phyloP scores from a whole-genome alignment of 2,329 filamentous ascomycete species.

The Xylariaceae sp. region DNA sequence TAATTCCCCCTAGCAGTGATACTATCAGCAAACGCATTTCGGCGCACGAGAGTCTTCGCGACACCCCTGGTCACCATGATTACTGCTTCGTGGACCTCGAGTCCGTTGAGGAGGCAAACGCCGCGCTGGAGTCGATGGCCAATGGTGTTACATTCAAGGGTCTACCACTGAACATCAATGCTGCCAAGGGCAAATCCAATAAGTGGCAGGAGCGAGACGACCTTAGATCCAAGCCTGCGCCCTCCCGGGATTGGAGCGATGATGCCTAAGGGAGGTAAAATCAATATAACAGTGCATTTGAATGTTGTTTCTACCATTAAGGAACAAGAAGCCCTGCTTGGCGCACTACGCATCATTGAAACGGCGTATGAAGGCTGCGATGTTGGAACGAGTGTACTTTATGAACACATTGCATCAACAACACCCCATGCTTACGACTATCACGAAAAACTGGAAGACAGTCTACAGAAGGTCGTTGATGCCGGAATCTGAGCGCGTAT shows the following conservation, averaged over 20 bases:
- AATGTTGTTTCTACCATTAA: no score
- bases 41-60: conserved; percentile 51
- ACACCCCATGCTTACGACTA: no score
- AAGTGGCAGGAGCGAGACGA: conserved; percentile 25
- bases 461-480: no score
- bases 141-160: conserved; percentile 30
- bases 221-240: conserved; percentile 9
- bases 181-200: conserved; percentile 21
- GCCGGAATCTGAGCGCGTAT: no score
- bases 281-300: no score
- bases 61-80: conserved; percentile 53
- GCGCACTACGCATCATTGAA: no score
- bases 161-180: conserved; percentile 23
- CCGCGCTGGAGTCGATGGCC: conserved; percentile 45
- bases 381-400: no score
- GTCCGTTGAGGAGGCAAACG: conserved; percentile 49
- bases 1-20: conserved; percentile 21
- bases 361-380: no score
- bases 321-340: no score
- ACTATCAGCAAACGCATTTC: conserved; percentile 52
- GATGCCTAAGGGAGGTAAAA: neutral
- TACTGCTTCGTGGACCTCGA: conserved; percentile 65
- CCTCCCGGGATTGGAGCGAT: neutral
- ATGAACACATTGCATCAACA: no score
- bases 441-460: no score